These are phyloP conservation scores for Solanum pimpinellifolium DNA, from an alignment of 257 asterid species.

Conservation along the genomic window DNA sequence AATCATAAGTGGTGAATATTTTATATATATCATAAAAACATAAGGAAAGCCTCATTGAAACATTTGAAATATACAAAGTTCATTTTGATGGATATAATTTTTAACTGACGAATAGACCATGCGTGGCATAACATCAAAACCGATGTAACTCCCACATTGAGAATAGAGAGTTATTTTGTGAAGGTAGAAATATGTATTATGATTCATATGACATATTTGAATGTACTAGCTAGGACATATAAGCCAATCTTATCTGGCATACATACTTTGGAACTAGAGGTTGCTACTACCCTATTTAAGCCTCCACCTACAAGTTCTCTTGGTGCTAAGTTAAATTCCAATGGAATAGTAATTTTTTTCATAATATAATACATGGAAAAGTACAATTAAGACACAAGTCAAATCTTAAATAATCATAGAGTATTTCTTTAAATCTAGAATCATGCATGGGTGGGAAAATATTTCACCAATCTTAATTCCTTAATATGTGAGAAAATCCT, in stretches of 20 bases:
- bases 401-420: no score
- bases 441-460: not conserved
- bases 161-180: not conserved
- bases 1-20: no score
- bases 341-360: not conserved
- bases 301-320: not conserved
- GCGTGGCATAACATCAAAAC: not conserved
- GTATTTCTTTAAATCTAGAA: no score
- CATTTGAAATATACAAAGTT: not conserved
- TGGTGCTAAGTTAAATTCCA: not conserved
- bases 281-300: not conserved
- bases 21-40: no score
- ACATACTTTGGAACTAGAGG: not conserved
- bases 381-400: not conserved
- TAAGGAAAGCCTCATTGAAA: not conserved
- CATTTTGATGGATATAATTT: not conserved
- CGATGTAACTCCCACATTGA: not conserved
- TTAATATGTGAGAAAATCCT: not conserved
- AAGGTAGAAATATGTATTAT: not conserved
- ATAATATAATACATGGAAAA: not conserved
- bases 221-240: no score
- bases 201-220: not conserved
- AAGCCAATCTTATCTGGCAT: no score
- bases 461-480: not conserved
- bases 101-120: not conserved